Conservation (phyloP, 768 basidiomycete species). For the Auricularia cornea region DNA sequence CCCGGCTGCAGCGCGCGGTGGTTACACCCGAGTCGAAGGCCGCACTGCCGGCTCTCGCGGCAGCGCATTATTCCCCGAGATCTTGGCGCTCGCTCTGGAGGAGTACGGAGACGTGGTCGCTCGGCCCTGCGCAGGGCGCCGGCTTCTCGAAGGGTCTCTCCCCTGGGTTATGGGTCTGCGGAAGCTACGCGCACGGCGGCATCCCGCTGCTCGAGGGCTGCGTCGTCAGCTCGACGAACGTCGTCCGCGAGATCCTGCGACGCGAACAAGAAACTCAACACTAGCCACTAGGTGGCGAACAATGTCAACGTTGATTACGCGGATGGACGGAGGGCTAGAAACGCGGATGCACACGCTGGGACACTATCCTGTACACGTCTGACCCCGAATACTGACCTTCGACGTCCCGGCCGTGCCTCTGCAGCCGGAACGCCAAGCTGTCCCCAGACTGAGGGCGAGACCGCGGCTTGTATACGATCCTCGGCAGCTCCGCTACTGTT, state of each 20-base stretch:
- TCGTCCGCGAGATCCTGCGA: conserved; percentile 20
- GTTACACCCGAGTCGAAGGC: conserved; percentile 42
- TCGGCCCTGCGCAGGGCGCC: conserved; percentile 49
- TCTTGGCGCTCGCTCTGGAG: conserved; percentile 40
- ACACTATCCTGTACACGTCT: neutral
- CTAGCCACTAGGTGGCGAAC: neutral
- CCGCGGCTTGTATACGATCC: neutral
- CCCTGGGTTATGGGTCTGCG: conserved; percentile 60
- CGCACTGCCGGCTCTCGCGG: conserved; percentile 40
- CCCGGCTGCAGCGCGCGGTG: conserved; percentile 56
- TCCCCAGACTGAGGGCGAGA: neutral
- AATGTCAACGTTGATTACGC: neutral
- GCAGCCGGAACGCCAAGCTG: neutral
- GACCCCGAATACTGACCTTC: neutral
- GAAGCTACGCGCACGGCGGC: conserved; percentile 60
- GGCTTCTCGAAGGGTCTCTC: conserved; percentile 23
- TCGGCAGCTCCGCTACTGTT: neutral
- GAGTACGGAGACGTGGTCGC: conserved; percentile 18
- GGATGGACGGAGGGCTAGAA: neutral
- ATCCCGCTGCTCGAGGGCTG: conserved; percentile 77
- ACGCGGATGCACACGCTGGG: neutral
- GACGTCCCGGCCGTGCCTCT: neutral
- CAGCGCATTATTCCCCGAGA: conserved; percentile 9
- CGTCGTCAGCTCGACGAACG: conserved; percentile 59
- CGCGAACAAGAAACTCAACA: neutral